Evolutionary conservation across 129 eudicot genomes (phyloP).

Genomic region (Tanacetum coccineum): DNA sequence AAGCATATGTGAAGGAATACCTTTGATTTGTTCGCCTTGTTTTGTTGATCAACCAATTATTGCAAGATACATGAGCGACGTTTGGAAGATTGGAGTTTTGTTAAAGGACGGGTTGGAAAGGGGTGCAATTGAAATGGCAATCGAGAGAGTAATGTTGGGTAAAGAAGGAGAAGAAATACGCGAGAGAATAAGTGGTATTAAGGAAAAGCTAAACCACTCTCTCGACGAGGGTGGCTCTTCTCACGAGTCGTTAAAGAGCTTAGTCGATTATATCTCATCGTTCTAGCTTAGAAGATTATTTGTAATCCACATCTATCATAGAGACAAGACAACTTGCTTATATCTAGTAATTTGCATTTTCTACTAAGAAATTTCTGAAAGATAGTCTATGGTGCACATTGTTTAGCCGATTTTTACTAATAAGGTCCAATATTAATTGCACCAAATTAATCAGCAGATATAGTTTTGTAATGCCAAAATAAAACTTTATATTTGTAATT

Average conservation of each 20-base stretch:
- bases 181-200: constrained; percentile 15
- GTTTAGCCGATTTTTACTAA: no score
- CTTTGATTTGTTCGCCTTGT: constrained; percentile 42
- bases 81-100: constrained; percentile 44
- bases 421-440: no score
- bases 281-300: no score
- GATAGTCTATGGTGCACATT: no score
- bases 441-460: no score
- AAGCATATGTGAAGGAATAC: constrained; percentile 53
- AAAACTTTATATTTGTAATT: no score
- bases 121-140: constrained; percentile 16
- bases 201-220: constrained; percentile 26
- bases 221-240: constrained; percentile 36
- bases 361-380: no score
- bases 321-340: no score
- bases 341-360: no score
- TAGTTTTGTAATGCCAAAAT: no score
- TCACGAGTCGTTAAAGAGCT: constrained; percentile 18
- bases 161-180: constrained; percentile 37
- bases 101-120: constrained; percentile 30
- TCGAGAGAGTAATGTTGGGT: constrained; percentile 26
- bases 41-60: constrained; percentile 34
- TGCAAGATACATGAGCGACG: constrained; percentile 31
- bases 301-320: no score
- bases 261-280: constrained; percentile 33